These are phyloP conservation scores for Panicum miliaceum DNA, from an alignment of 176 grass and related monocot genomes.

Conservation along the genomic window DNA sequence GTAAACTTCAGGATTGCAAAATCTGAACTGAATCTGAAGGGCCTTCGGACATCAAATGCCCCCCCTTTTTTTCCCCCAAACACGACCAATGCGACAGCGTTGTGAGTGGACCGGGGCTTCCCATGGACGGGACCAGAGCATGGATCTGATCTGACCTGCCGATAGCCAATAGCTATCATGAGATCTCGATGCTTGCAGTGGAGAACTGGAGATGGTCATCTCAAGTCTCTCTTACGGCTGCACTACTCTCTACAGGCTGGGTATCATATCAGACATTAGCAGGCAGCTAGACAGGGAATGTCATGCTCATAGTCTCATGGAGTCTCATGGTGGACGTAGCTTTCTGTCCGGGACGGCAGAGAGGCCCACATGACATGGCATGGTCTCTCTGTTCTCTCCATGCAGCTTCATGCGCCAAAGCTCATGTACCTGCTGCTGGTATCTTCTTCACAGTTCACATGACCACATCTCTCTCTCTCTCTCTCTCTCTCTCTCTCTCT, in stretches of 20 bases:
- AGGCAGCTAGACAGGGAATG: slow-evolving; percentile 11
- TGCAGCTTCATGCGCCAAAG: not conserved
- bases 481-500: no score
- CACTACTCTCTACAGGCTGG: not conserved
- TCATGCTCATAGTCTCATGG: slow-evolving; percentile 18
- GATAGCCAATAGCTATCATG: not conserved
- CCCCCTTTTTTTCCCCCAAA: no score
- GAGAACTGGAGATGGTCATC: not conserved
- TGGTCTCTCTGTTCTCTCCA: not conserved
- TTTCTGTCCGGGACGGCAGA: not conserved
- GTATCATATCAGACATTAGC: not conserved
- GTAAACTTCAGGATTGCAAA: not conserved
- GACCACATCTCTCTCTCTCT: not conserved
- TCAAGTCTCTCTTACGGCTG: not conserved
- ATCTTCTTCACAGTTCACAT: not conserved
- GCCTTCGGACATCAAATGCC: no score
- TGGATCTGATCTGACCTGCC: not conserved
- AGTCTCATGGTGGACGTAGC: not conserved
- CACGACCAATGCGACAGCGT: not conserved
- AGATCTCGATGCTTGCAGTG: not conserved
- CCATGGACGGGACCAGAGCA: not conserved
- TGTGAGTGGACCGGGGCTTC: not conserved
- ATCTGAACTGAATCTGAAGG: not conserved
- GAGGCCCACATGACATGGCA: not conserved
- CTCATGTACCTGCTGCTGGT: not conserved